Conservation (phyloP, 768 basidiomycete genomes). For the Mycena epipterygia region DNA sequence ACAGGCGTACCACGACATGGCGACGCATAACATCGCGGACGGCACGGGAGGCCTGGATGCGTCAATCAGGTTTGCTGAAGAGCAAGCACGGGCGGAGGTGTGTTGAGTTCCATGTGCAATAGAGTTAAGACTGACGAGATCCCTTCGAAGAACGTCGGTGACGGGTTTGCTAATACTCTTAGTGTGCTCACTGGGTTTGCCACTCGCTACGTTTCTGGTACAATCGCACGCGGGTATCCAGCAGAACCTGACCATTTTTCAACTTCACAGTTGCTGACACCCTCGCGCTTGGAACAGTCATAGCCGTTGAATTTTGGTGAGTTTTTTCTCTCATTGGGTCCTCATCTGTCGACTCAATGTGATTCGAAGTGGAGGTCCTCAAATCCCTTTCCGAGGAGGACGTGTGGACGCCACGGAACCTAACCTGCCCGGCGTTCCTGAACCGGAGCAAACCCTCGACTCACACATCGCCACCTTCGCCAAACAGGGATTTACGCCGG, state of each 20-base stretch:
- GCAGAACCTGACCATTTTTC: slow-evolving; percentile 10
- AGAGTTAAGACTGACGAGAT: slow-evolving; percentile 9
- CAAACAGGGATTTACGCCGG: slow-evolving; percentile 18
- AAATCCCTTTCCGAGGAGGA: slow-evolving; percentile 23
- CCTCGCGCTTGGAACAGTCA: slow-evolving; percentile 19
- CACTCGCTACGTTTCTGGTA: slow-evolving; percentile 10
- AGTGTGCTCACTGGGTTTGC: slow-evolving; percentile 2
- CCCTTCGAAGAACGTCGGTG: slow-evolving; percentile 20
- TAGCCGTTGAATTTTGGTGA: slow-evolving; percentile 23
- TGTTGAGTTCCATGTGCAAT: slow-evolving; percentile 13
- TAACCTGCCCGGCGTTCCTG: slow-evolving; percentile 12
- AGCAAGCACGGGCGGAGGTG: slow-evolving; percentile 23
- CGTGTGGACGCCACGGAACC: slow-evolving; percentile 23
- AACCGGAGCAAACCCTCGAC: slow-evolving; percentile 16
- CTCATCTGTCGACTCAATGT: slow-evolving; percentile 9
- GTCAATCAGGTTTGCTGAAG: slow-evolving; percentile 40
- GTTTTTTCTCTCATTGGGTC: slow-evolving; percentile 11
- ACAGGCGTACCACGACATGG: slow-evolving; percentile 44
- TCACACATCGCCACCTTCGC: slow-evolving; percentile 19
- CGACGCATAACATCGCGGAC: slow-evolving; percentile 39
- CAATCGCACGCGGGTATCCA: background rate
- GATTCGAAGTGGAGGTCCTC: slow-evolving; percentile 21
- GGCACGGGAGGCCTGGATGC: slow-evolving; percentile 46
- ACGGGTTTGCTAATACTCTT: slow-evolving; percentile 16
- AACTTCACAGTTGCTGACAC: slow-evolving; percentile 12